Evolutionary conservation across 179 eudicot species (phyloP).

Genomic region (Corrigiola litoralis): DNA sequence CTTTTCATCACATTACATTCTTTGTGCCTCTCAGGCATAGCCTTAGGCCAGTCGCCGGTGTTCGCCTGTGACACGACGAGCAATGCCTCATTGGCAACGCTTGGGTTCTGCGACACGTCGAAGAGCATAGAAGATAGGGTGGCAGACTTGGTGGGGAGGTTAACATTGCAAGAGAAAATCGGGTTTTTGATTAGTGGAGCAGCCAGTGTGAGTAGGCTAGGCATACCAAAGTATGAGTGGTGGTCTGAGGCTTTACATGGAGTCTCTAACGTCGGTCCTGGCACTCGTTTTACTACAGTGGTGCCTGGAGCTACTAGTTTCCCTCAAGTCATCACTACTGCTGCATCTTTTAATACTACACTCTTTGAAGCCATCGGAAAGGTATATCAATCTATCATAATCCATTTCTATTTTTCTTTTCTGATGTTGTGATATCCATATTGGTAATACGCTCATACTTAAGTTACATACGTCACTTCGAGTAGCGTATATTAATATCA

Average conservation of each 20-base stretch:
- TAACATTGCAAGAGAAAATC: slow-evolving; percentile 67
- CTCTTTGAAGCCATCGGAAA: slow-evolving; percentile 74
- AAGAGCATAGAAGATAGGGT: slow-evolving; percentile 38
- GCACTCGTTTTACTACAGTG: slow-evolving; percentile 37
- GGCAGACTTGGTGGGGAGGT: slow-evolving; percentile 48
- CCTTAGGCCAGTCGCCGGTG: slow-evolving; percentile 23
- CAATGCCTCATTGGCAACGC: slow-evolving; percentile 34
- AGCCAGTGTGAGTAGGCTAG: slow-evolving; percentile 48
- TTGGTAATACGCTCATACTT: neutral
- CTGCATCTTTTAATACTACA: slow-evolving; percentile 52
- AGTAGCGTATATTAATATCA: no score
- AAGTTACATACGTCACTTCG: neutral
- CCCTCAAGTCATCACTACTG: slow-evolving; percentile 84
- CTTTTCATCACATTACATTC: slow-evolving; percentile 11
- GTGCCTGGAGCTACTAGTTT: slow-evolving; percentile 88
- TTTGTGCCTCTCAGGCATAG: neutral
- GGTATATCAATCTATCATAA: slow-evolving; percentile 43
- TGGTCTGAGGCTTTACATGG: slow-evolving; percentile 98
- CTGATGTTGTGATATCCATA: neutral
- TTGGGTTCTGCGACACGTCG: slow-evolving; percentile 51
- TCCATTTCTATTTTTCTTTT: neutral
- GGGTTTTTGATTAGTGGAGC: slow-evolving; percentile 46
- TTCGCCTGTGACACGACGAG: slow-evolving; percentile 56
- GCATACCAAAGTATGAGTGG: slow-evolving; percentile 83
- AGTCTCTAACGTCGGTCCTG: slow-evolving; percentile 57